Conservation (phyloP, 768 basidiomycete genomes). For the Obba rivulosa region DNA sequence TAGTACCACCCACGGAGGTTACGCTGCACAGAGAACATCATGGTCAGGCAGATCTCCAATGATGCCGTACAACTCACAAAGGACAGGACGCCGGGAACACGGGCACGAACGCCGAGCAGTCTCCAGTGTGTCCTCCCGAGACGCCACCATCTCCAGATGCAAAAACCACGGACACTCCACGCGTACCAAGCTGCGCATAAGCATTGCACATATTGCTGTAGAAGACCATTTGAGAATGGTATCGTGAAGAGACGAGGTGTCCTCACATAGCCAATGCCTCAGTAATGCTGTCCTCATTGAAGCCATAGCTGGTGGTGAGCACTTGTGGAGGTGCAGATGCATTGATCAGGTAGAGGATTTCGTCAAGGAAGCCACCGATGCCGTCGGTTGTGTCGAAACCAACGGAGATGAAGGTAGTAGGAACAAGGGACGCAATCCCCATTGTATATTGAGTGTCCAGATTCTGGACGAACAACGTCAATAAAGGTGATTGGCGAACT, state of each 20-base stretch:
- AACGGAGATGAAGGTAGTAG: slow-evolving; percentile 27
- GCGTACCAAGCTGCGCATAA: slow-evolving; percentile 31
- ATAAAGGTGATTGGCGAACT: not conserved
- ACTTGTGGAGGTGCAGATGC: slow-evolving; percentile 44
- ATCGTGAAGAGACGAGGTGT: not conserved
- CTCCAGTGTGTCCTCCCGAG: slow-evolving; percentile 22
- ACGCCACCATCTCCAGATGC: slow-evolving; percentile 35
- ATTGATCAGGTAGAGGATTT: slow-evolving; percentile 34
- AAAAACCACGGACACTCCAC: slow-evolving; percentile 32
- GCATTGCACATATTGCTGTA: slow-evolving; percentile 29
- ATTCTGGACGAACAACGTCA: slow-evolving; percentile 4
- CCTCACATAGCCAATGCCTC: slow-evolving; percentile 22
- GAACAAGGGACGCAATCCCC: slow-evolving; percentile 27
- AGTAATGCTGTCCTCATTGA: slow-evolving; percentile 23
- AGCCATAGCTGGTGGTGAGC: slow-evolving; percentile 40
- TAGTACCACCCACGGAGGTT: not conserved
- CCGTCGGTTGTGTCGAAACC: slow-evolving; percentile 24
- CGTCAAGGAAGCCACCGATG: slow-evolving; percentile 17
- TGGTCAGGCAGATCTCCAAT: not conserved
- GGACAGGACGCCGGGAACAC: slow-evolving; percentile 33
- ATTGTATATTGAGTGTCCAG: slow-evolving; percentile 28
- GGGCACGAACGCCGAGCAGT: slow-evolving; percentile 28
- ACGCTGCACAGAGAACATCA: not conserved
- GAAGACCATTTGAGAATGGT: not conserved
- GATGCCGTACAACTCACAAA: slow-evolving; percentile 23